Percentiles rank a stretch among this genome's conserved stretches.
Evolutionary conservation across 352 stramenopile species (phyloP).

Genomic region (Phytophthora cactorum): DNA sequence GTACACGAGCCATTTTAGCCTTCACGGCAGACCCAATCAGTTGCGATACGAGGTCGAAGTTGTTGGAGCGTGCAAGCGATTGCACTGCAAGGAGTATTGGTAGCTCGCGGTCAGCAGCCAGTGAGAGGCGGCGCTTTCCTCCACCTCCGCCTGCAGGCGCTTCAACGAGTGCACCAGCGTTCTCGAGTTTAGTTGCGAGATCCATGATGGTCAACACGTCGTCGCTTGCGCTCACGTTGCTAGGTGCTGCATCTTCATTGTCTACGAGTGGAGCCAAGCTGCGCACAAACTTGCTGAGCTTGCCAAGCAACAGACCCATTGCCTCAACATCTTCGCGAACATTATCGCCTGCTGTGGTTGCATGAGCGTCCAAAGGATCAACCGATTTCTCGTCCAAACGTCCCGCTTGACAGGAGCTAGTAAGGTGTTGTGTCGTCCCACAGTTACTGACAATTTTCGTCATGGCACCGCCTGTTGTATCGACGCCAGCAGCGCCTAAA

Average conservation of each 20-base stretch:
- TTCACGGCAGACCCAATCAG: conserved; percentile 21
- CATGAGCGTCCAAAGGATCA: not conserved
- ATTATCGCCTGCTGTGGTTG: conserved; percentile 1
- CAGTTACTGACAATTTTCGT: conserved; percentile 21
- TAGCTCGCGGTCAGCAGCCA: conserved; percentile 38
- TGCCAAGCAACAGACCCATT: conserved; percentile 49
- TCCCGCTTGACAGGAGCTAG: conserved; percentile 17
- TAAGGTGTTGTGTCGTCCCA: conserved; percentile 14
- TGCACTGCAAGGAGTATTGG: conserved; percentile 50
- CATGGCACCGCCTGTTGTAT: conserved; percentile 19
- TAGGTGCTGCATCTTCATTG: conserved; percentile 18
- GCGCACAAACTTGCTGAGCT: conserved; percentile 68
- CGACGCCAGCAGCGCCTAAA: conserved; percentile 49
- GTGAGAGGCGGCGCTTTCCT: conserved; percentile 32
- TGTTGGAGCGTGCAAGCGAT: conserved; percentile 41
- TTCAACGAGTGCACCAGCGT: conserved; percentile 20
- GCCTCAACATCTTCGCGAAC: conserved; percentile 47
- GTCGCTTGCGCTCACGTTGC: conserved; percentile 21
- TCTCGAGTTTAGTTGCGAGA: conserved; percentile 64
- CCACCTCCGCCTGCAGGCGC: not conserved
- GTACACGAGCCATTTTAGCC: conserved; percentile 16
- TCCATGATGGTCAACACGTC: conserved; percentile 57
- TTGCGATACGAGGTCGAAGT: conserved; percentile 36
- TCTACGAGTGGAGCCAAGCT: conserved; percentile 55
- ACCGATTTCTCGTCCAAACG: conserved; percentile 15